Evolutionary conservation across 768 basidiomycete genomes (phyloP).

Genomic region (Gelatoporia subvermispora): DNA sequence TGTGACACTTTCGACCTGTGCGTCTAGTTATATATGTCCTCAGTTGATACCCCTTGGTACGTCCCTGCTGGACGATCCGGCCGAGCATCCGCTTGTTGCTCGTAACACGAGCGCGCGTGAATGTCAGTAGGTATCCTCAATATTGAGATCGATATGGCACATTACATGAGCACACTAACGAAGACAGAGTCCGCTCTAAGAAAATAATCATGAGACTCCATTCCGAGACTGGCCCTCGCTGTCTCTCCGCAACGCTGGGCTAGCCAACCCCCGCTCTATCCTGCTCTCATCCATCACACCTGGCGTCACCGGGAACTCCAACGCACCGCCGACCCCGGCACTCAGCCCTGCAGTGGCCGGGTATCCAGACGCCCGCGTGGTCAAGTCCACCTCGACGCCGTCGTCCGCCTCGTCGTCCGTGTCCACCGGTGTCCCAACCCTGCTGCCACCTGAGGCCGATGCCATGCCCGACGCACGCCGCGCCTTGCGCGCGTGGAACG

Average conservation of each 20-base stretch:
- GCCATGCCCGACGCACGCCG: conserved; percentile 36
- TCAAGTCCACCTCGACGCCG: conserved; percentile 24
- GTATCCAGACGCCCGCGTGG: conserved; percentile 10
- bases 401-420: conserved; percentile 35
- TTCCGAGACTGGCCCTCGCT: conserved; percentile 23
- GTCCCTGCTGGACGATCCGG: too few species aligned
- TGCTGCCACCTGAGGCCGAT: conserved; percentile 18
- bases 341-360: conserved; percentile 23
- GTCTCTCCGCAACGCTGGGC: conserved; percentile 53
- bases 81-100: too few species aligned
- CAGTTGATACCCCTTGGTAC: too few species aligned
- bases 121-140: too few species aligned
- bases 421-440: conserved; percentile 27
- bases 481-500: conserved; percentile 75
- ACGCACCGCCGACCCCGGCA: conserved; percentile 35
- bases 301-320: conserved; percentile 35
- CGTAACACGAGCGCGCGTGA: too few species aligned
- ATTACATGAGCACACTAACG: too few species aligned
- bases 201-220: conserved; percentile 6
- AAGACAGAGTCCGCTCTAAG: too few species aligned
- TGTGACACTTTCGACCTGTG: too few species aligned
- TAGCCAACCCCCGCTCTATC: conserved; percentile 58
- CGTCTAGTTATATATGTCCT: too few species aligned
- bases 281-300: conserved; percentile 44
- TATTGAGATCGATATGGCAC: too few species aligned